phyloP scores from a whole-genome alignment of 2,329 filamentous ascomycete species.

The Aspergillaceae sp. region DNA sequence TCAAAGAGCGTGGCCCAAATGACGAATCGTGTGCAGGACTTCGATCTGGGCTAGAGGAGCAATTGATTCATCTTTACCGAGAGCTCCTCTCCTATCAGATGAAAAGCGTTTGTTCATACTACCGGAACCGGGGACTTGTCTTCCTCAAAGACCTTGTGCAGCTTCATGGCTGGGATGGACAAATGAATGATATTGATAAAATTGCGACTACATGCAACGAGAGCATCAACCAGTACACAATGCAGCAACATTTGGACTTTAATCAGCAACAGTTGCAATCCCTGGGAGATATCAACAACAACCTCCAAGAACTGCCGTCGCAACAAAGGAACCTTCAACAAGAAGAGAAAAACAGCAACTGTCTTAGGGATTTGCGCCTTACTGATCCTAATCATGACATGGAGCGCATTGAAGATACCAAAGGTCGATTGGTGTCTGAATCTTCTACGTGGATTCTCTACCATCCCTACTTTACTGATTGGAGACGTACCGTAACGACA shows the following conservation, averaged over 20 bases:
- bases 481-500: constrained; percentile 1
- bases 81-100: constrained; percentile 35
- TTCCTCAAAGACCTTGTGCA: constrained; percentile 23
- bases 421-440: constrained; percentile 12
- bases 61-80: constrained; percentile 31
- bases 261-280: not conserved
- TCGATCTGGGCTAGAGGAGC: constrained; percentile 11
- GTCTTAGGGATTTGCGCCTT: not conserved
- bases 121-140: constrained; percentile 18
- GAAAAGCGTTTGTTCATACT: constrained; percentile 33
- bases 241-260: not conserved
- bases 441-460: constrained; percentile 16
- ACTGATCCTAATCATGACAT: constrained; percentile 14
- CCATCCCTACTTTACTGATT: constrained; percentile 11
- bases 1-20: constrained; percentile 11
- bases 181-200: not conserved
- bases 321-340: not conserved
- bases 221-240: not conserved
- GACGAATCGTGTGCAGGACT: not conserved
- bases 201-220: not conserved
- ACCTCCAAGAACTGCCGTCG: not conserved
- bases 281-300: not conserved
- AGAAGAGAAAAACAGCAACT: not conserved
- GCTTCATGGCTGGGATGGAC: constrained; percentile 29
- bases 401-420: constrained; percentile 13